phyloP scores from a whole-genome alignment of 371 early-diverging fungal genomes.

The Mucor circinelloides region DNA sequence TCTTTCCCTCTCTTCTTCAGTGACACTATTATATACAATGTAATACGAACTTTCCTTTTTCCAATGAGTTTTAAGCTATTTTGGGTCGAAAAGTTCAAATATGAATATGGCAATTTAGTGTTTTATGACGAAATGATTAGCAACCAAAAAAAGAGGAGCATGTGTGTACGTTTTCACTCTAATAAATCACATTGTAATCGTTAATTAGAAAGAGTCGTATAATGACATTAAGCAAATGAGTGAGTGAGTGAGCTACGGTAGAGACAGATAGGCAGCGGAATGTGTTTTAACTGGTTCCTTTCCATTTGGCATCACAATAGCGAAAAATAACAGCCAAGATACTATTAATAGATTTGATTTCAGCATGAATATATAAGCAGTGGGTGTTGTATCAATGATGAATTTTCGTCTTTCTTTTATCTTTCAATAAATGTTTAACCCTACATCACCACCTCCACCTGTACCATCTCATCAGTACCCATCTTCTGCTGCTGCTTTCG shows the following conservation, averaged over 20 bases:
- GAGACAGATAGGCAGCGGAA: neutral
- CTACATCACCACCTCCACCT: constrained; percentile 3
- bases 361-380: neutral
- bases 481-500: too few species aligned
- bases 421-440: neutral
- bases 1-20: neutral
- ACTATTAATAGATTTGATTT: neutral
- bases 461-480: constrained; percentile 5
- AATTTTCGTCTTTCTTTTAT: neutral
- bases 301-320: neutral
- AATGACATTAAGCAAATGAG: neutral
- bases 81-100: neutral
- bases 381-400: neutral
- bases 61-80: neutral
- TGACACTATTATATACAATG: neutral
- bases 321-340: neutral
- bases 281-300: neutral
- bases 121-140: neutral
- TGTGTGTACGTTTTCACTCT: neutral
- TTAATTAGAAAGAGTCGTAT: neutral
- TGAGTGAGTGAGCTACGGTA: neutral
- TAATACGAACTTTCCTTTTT: neutral
- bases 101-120: neutral
- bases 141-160: neutral
- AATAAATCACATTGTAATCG: neutral